phyloP scores from a whole-genome alignment of 2,329 filamentous ascomycete species.

The Epichloe sp. region DNA sequence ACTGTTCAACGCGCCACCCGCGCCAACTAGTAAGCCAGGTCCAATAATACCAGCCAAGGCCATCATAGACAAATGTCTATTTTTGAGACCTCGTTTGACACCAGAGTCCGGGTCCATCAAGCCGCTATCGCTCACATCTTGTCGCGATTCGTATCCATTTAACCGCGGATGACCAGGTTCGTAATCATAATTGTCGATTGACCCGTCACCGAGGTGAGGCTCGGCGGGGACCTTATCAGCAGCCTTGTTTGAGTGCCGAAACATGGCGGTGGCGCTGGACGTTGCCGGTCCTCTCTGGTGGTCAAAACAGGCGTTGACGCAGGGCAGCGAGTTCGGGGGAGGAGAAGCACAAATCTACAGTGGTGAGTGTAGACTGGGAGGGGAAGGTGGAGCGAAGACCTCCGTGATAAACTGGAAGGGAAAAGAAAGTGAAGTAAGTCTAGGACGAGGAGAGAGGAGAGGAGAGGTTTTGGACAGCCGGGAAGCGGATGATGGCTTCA shows the following conservation, averaged over 20 bases:
- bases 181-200: conserved; percentile 9
- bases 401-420: neutral
- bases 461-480: neutral
- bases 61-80: conserved; percentile 54
- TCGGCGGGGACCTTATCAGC: neutral
- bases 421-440: neutral
- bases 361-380: neutral
- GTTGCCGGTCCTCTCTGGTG: neutral
- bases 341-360: neutral
- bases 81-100: conserved; percentile 57
- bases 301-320: neutral
- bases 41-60: conserved; percentile 51
- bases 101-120: conserved; percentile 47
- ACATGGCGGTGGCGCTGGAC: conserved; percentile 3
- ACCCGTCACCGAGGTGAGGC: conserved; percentile 6
- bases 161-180: conserved; percentile 9
- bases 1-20: conserved; percentile 52
- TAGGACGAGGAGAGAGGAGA: neutral
- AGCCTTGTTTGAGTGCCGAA: neutral
- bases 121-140: conserved; percentile 21
- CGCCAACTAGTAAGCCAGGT: conserved; percentile 58
- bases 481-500: neutral
- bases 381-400: neutral
- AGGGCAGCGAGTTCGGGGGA: neutral
- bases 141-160: conserved; percentile 5